These are phyloP conservation scores for Thermomyces lanuginosus DNA, from an alignment of 2,329 filamentous ascomycete species.

Conservation along the genomic window DNA sequence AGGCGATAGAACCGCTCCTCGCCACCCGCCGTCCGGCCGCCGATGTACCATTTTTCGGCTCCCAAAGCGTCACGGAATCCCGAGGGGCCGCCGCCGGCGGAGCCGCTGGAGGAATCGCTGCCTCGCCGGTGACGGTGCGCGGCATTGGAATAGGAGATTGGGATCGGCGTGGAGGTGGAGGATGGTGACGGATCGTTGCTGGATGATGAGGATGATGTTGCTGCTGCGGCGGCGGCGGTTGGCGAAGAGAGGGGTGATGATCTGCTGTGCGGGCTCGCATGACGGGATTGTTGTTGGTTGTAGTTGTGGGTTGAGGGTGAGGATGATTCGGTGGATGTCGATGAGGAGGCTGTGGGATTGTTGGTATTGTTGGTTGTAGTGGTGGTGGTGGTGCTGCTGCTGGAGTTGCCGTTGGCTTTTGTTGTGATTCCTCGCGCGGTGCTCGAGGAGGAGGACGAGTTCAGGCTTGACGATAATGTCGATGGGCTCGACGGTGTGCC, in stretches of 20 bases:
- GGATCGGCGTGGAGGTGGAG: conserved; percentile 17
- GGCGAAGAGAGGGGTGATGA: conserved; percentile 8
- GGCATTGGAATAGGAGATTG: conserved; percentile 22
- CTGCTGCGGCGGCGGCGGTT: conserved; percentile 8
- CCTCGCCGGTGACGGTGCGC: conserved; percentile 28
- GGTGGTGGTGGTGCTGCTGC: conserved; percentile 7
- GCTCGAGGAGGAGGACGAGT: conserved; percentile 20
- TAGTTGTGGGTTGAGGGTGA: conserved; percentile 21
- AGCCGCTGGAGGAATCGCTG: conserved; percentile 32
- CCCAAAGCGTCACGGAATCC: conserved; percentile 33
- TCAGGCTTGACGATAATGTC: conserved; percentile 23
- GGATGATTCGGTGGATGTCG: conserved; percentile 6
- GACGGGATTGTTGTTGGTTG: conserved; percentile 10
- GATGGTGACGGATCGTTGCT: conserved; percentile 7
- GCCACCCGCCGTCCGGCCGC: conserved; percentile 29
- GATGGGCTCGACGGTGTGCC: conserved; percentile 21
- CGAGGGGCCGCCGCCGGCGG: conserved; percentile 29
- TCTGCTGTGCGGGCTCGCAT: conserved; percentile 3
- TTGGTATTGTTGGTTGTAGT: conserved; percentile 8
- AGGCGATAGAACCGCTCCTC: conserved; percentile 34
- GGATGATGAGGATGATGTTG: conserved; percentile 19
- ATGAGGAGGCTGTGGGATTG: conserved; percentile 7
- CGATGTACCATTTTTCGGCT: conserved; percentile 36
- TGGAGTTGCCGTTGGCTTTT: conserved; percentile 19
- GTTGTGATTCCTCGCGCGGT: conserved; percentile 32